Evolutionary conservation across 164 flowering plant species (phyloP).

Genomic region (Stephania yunnanensis): DNA sequence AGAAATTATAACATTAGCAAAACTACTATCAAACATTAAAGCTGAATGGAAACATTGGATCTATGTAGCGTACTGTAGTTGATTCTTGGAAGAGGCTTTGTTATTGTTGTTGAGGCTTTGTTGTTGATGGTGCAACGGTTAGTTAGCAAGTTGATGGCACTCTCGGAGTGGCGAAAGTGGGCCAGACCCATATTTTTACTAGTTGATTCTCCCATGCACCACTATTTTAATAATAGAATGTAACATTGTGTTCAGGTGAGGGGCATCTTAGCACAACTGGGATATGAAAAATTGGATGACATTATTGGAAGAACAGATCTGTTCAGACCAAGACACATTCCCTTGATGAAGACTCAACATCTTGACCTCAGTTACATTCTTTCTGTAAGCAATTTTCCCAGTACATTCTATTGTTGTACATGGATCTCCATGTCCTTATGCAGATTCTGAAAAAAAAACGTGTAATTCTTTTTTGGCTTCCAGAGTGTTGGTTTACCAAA

Average conservation of each 20-base stretch:
- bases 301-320: conserved; percentile 83
- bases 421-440: neutral
- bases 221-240: neutral
- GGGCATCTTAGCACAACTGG: conserved; percentile 89
- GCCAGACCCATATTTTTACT: too few relatives aligned
- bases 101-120: too few relatives aligned
- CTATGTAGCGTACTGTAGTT: too few relatives aligned
- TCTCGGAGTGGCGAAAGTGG: too few relatives aligned
- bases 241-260: conserved; percentile 52
- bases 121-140: too few relatives aligned
- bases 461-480: conserved; percentile 6
- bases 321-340: conserved; percentile 64
- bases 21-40: too few relatives aligned
- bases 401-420: neutral
- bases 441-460: neutral
- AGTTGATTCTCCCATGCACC: too few relatives aligned
- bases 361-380: conserved; percentile 84
- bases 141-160: too few relatives aligned
- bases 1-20: too few relatives aligned
- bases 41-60: too few relatives aligned
- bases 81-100: too few relatives aligned
- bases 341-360: conserved; percentile 90
- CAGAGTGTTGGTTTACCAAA: conserved; percentile 87
- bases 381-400: conserved; percentile 44
- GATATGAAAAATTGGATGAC: conserved; percentile 88